A percentile compares a stretch with the other conserved stretches of the same genome.
Conservation (phyloP, 148 eudicot genomes). For the Cornus suecica region DNA sequence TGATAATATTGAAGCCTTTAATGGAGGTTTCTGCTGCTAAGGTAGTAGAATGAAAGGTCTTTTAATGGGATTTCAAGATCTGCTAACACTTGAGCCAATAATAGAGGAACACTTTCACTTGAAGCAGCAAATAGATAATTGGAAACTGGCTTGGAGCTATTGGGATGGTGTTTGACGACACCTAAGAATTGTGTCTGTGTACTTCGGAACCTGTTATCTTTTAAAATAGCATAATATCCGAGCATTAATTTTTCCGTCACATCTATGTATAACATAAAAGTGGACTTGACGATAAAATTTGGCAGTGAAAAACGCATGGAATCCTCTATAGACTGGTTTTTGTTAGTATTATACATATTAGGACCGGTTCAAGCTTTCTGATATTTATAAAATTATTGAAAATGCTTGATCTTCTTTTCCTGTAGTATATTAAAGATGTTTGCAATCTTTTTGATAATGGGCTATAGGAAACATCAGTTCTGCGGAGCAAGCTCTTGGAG, state of each 20-base stretch:
- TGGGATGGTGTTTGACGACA: neutral
- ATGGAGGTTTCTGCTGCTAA: neutral
- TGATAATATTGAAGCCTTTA: too few relatives aligned
- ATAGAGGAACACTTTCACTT: neutral
- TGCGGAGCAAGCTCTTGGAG: conserved; percentile 64
- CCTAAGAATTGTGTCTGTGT: neutral
- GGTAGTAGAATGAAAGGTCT: neutral
- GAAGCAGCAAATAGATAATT: neutral
- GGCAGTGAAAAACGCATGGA: neutral
- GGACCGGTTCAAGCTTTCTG: neutral
- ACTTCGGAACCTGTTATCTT: neutral
- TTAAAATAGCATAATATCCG: neutral
- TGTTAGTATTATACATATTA: neutral
- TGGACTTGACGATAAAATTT: neutral
- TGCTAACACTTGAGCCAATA: neutral
- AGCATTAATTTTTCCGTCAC: neutral
- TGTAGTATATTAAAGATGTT: conserved; percentile 1
- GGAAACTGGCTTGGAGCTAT: neutral
- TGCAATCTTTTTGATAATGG: conserved; percentile 1
- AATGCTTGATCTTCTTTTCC: neutral
- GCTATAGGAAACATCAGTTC: conserved; percentile 67
- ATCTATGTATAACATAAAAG: neutral
- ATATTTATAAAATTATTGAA: neutral
- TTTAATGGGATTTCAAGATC: neutral
- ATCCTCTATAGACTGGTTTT: too few relatives aligned